phyloP scores from a whole-genome alignment of 2,329 filamentous ascomycete species.

The Epichloe baconii region DNA sequence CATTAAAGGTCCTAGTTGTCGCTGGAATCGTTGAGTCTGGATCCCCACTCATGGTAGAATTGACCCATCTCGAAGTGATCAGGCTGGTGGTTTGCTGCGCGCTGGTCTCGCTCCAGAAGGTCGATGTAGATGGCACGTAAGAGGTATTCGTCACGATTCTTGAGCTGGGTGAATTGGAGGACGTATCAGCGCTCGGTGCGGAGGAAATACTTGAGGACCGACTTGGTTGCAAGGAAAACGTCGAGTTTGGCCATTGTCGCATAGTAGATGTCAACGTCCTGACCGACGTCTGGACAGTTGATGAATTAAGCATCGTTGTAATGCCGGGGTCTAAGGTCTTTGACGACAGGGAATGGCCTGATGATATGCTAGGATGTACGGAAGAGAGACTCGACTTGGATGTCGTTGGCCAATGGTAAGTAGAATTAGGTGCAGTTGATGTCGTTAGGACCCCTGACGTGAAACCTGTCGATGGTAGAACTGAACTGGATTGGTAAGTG shows the following conservation, averaged over 20 bases:
- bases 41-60: not conserved
- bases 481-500: constrained; percentile 2
- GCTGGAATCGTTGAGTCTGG: not conserved
- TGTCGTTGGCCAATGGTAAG: not conserved
- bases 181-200: not conserved
- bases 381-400: not conserved
- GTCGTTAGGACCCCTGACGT: not conserved
- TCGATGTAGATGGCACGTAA: not conserved
- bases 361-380: not conserved
- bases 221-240: not conserved
- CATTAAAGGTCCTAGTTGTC: not conserved
- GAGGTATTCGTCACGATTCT: not conserved
- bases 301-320: not conserved
- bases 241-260: constrained; percentile 1
- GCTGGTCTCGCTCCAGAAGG: not conserved
- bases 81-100: not conserved
- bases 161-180: not conserved
- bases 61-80: not conserved
- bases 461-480: not conserved
- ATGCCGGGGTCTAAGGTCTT: not conserved
- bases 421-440: constrained; percentile 1
- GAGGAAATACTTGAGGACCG: not conserved
- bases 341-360: not conserved
- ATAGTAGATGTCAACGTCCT: not conserved
- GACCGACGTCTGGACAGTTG: not conserved